Evolutionary conservation across 176 grass and related monocot species (phyloP).

Genomic region (Phoenix dactylifera): DNA sequence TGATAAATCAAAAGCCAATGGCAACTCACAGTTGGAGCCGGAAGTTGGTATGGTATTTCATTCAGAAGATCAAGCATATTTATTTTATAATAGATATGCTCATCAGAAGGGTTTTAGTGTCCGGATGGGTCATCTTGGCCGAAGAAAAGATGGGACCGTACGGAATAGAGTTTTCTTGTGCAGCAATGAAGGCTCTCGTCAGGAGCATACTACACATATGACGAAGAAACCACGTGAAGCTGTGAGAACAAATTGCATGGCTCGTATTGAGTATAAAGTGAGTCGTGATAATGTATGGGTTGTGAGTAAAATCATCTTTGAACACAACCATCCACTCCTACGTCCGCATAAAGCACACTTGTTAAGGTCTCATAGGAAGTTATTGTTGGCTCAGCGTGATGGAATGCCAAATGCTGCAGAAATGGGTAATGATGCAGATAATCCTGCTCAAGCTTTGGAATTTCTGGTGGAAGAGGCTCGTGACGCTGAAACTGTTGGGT

Average conservation of each 20-base stretch:
- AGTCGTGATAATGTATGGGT: slow-evolving; percentile 28
- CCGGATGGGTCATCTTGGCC: slow-evolving; percentile 42
- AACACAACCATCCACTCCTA: slow-evolving; percentile 44
- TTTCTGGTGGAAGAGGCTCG: slow-evolving; percentile 29
- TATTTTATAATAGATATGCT: slow-evolving; percentile 41
- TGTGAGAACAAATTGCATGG: slow-evolving; percentile 45
- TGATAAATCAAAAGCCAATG: slow-evolving; percentile 1
- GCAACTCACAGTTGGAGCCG: slow-evolving; percentile 22
- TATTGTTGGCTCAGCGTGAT: slow-evolving; percentile 8
- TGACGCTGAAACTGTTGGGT: slow-evolving; percentile 32
- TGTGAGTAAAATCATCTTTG: slow-evolving; percentile 36
- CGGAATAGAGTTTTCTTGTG: slow-evolving; percentile 41
- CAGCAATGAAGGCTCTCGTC: slow-evolving; percentile 48
- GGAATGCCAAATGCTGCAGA: background rate
- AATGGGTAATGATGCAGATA: background rate
- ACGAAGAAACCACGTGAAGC: slow-evolving; percentile 31
- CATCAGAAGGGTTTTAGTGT: slow-evolving; percentile 48
- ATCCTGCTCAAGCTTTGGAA: slow-evolving; percentile 16
- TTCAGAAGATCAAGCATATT: slow-evolving; percentile 48
- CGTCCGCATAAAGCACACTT: slow-evolving; percentile 28
- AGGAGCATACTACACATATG: slow-evolving; percentile 35
- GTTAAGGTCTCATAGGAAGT: slow-evolving; percentile 29
- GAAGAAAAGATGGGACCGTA: slow-evolving; percentile 41
- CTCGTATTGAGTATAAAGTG: slow-evolving; percentile 38
- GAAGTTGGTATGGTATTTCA: slow-evolving; percentile 46